Evolutionary conservation across 2,329 filamentous ascomycete species (phyloP).

Genomic region (Sclerotinia borealis): DNA sequence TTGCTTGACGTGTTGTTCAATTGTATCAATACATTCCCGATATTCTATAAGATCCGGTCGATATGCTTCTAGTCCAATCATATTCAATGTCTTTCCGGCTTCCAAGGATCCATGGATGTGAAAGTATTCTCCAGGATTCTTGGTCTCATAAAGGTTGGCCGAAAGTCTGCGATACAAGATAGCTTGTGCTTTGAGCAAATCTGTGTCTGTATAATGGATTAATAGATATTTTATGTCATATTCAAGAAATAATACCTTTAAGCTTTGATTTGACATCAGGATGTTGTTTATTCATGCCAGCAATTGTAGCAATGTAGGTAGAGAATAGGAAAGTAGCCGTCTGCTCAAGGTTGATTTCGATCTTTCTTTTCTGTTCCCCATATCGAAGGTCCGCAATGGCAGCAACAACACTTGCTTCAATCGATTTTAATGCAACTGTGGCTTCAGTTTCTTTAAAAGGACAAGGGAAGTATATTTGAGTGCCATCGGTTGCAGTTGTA

Average conservation of each 20-base stretch:
- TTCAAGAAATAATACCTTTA: slow-evolving; percentile 31
- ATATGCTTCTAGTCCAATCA: slow-evolving; percentile 61
- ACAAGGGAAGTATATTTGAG: slow-evolving; percentile 39
- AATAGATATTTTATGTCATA: background rate
- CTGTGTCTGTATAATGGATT: slow-evolving; percentile 51
- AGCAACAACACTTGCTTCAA: slow-evolving; percentile 46
- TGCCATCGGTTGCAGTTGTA: slow-evolving; percentile 25
- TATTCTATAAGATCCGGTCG: slow-evolving; percentile 57
- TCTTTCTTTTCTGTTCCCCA: slow-evolving; percentile 37
- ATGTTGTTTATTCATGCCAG: slow-evolving; percentile 44
- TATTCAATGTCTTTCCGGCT: slow-evolving; percentile 60
- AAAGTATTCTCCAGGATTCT: slow-evolving; percentile 60
- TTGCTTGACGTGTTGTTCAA: slow-evolving; percentile 52
- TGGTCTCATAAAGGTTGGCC: slow-evolving; percentile 65
- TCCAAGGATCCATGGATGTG: slow-evolving; percentile 72
- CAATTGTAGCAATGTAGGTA: slow-evolving; percentile 50
- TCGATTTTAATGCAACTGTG: slow-evolving; percentile 39
- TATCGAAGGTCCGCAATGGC: slow-evolving; percentile 51
- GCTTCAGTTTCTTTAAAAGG: slow-evolving; percentile 44
- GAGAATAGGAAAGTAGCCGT: slow-evolving; percentile 52
- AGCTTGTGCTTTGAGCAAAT: slow-evolving; percentile 64
- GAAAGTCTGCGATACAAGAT: slow-evolving; percentile 65
- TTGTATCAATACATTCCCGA: slow-evolving; percentile 50
- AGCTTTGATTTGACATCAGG: slow-evolving; percentile 42
- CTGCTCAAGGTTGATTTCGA: slow-evolving; percentile 47